A percentile compares a stretch with the other conserved stretches of the same genome.
phyloP scores from a whole-genome alignment of 2,329 filamentous ascomycete genomes.

The Fusarium sacchari region DNA sequence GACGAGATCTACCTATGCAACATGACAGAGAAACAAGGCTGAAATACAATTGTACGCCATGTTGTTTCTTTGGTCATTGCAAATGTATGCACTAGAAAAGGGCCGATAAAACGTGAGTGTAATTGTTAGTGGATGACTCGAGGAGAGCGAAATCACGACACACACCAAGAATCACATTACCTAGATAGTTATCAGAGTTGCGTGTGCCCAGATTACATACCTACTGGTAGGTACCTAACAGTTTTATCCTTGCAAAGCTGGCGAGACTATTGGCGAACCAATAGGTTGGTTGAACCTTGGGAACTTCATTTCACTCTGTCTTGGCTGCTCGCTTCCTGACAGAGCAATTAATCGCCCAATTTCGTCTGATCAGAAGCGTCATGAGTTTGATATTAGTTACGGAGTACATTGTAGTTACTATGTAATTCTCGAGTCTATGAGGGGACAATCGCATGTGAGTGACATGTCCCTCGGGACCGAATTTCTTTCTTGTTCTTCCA shows the following conservation, averaged over 20 bases:
- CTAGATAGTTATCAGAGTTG: constrained; percentile 6
- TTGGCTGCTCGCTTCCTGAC: constrained; percentile 28
- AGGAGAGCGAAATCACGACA: background rate
- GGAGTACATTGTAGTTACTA: background rate
- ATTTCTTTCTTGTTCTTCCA: background rate
- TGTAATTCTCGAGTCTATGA: background rate
- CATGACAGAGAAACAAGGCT: constrained; percentile 20
- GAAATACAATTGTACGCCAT: background rate
- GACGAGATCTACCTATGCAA: constrained; percentile 26
- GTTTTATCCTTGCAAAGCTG: constrained; percentile 2
- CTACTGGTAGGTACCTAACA: no score
- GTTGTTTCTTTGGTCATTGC: background rate
- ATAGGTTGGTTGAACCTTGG: constrained; percentile 3
- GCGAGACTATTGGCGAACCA: constrained; percentile 25
- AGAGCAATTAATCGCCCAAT: constrained; percentile 23
- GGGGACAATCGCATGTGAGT: background rate
- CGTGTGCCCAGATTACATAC: constrained; percentile 10
- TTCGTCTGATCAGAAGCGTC: constrained; percentile 19
- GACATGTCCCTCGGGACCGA: background rate
- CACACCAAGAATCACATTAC: background rate
- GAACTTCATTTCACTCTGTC: constrained; percentile 24
- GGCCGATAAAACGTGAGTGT: constrained; percentile 22
- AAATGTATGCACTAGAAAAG: constrained; percentile 8
- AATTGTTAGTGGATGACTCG: background rate
- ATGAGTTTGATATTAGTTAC: constrained; percentile 7